phyloP scores from a whole-genome alignment of 768 basidiomycete genomes.

The Suillus variegatus region DNA sequence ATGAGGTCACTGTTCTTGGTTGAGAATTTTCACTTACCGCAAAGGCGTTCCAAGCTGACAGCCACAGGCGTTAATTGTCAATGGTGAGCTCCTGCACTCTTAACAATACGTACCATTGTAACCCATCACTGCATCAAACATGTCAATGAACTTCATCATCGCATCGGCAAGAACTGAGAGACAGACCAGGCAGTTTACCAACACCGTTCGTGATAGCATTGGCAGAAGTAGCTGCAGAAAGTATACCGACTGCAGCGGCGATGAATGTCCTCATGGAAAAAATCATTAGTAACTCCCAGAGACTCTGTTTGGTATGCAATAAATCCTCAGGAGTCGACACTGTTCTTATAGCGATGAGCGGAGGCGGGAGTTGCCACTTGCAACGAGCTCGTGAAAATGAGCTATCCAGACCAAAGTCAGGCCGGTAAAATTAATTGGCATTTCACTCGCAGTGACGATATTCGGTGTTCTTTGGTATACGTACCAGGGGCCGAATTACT shows the following conservation, averaged over 20 bases:
- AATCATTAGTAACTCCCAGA: slow-evolving; percentile 13
- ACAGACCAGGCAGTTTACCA: slow-evolving; percentile 32
- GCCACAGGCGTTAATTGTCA: slow-evolving; percentile 5
- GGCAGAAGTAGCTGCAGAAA: slow-evolving; percentile 15
- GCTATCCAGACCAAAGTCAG: too few species aligned
- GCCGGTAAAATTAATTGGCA: too few species aligned
- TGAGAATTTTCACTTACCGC: slow-evolving; percentile 40
- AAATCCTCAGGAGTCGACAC: not conserved
- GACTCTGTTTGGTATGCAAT: not conserved
- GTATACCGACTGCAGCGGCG: slow-evolving; percentile 11
- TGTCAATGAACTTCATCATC: slow-evolving; percentile 9
- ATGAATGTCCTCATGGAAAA: slow-evolving; percentile 9
- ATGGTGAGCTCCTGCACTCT: not conserved
- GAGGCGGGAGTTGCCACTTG: slow-evolving; percentile 7
- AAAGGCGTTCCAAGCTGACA: slow-evolving; percentile 66
- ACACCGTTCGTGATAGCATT: slow-evolving; percentile 30
- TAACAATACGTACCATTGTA: slow-evolving; percentile 26
- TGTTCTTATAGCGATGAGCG: slow-evolving; percentile 17
- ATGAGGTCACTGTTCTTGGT: not conserved
- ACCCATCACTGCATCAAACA: slow-evolving; percentile 26
- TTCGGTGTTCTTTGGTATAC: too few species aligned
- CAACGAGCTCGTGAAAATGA: not conserved
- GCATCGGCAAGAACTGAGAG: not conserved
- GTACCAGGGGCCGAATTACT: too few species aligned
- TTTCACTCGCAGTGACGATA: too few species aligned